phyloP scores from a whole-genome alignment of 345 rosid genomes.

The Orychophragmus violaceus region DNA sequence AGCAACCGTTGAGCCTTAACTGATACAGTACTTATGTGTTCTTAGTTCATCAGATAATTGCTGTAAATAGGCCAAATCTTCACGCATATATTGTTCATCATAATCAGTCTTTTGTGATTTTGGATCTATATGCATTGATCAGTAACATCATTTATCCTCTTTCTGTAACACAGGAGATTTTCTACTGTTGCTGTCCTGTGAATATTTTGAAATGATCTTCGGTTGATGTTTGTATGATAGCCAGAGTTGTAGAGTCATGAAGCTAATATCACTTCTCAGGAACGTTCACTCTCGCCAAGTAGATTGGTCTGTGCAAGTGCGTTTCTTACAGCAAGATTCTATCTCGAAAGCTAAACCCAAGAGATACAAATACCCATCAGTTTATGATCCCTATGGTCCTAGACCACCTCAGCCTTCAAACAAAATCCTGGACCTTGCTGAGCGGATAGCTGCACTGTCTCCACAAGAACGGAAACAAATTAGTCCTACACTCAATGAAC shows the following conservation, averaged over 20 bases:
- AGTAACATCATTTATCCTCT: too few relatives aligned
- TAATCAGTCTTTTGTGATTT: not conserved
- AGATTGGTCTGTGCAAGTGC: slow-evolving; percentile 22
- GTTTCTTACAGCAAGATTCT: slow-evolving; percentile 31
- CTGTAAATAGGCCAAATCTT: not conserved
- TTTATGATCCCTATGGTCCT: slow-evolving; percentile 34
- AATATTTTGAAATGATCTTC: not conserved
- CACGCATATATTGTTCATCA: not conserved
- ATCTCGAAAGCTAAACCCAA: slow-evolving; percentile 17
- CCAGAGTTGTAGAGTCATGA: slow-evolving; percentile 19
- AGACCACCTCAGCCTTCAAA: slow-evolving; percentile 31
- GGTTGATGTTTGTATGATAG: slow-evolving; percentile 12
- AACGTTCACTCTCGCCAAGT: slow-evolving; percentile 14
- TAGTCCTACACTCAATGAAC: slow-evolving; percentile 30
- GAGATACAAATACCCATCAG: slow-evolving; percentile 28
- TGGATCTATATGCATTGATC: not conserved
- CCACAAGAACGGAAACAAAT: slow-evolving; percentile 25
- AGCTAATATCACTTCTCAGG: slow-evolving; percentile 29
- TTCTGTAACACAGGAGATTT: too few relatives aligned
- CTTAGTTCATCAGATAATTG: not conserved
- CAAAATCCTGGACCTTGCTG: slow-evolving; percentile 32
- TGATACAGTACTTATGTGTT: not conserved
- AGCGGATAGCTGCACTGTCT: slow-evolving; percentile 27
- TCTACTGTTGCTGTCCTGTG: not conserved
- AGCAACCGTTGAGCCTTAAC: not conserved